Evolutionary conservation across 306 rosid genomes (phyloP).

Genomic region (Begonia masoniana): DNA sequence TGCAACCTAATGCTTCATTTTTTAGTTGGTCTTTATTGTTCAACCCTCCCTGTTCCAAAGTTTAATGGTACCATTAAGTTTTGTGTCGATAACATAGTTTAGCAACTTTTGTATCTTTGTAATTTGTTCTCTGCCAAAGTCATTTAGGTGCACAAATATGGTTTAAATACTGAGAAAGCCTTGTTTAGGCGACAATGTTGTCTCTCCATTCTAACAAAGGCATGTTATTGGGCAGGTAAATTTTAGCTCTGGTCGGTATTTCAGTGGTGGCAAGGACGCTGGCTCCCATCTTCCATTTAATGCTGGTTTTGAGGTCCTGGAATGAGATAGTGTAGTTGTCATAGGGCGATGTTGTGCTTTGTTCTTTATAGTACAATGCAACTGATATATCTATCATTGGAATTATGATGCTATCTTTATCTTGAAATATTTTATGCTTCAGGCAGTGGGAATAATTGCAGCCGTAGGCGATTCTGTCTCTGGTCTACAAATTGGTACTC

Average conservation of each 20-base stretch:
- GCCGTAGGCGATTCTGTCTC: conserved; percentile 74
- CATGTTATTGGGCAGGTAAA: conserved; percentile 50
- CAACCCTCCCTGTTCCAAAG: no score
- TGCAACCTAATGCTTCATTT: no score
- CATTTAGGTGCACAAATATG: no score
- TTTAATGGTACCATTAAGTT: no score
- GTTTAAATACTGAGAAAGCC: no score
- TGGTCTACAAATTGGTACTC: conserved; percentile 65
- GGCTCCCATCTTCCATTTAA: conserved; percentile 72
- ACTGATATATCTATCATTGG: neutral
- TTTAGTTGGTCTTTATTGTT: no score
- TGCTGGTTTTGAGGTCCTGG: conserved; percentile 91
- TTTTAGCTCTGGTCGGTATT: conserved; percentile 93
- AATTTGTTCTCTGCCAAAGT: no score
- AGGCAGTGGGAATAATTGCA: conserved; percentile 89
- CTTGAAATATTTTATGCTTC: conserved; percentile 15
- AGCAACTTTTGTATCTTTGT: no score
- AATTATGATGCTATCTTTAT: conserved; percentile 6
- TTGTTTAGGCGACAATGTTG: no score
- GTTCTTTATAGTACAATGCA: neutral
- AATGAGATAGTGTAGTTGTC: conserved; percentile 9
- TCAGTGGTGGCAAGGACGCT: conserved; percentile 39
- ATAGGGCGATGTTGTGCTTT: neutral
- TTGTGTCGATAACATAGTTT: no score
- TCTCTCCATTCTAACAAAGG: conserved; percentile 16